Evolutionary conservation across 805 yeast genomes (phyloP).

Genomic region (Metschnikowia drakensbergensis): DNA sequence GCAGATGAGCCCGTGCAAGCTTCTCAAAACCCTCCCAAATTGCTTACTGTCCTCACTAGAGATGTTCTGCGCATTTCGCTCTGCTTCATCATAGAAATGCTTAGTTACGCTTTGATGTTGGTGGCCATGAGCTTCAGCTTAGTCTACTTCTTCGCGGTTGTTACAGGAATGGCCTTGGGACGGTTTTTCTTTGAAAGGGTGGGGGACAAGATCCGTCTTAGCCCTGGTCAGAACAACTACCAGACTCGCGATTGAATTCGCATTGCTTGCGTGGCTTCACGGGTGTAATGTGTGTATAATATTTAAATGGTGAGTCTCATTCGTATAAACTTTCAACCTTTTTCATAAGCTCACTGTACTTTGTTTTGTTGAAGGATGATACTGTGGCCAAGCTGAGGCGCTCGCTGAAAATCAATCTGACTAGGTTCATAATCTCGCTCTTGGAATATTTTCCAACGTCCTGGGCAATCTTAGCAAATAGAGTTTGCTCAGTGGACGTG

Average conservation of each 20-base stretch:
- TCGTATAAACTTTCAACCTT: constrained; percentile 20
- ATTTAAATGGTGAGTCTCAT: neutral
- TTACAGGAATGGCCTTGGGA: constrained; percentile 65
- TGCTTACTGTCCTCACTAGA: constrained; percentile 28
- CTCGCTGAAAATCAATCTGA: constrained; percentile 50
- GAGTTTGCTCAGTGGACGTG: constrained; percentile 45
- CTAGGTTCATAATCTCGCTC: constrained; percentile 48
- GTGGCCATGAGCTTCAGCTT: constrained; percentile 71
- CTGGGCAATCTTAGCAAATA: constrained; percentile 37
- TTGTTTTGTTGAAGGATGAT: constrained; percentile 35
- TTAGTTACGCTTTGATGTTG: constrained; percentile 72
- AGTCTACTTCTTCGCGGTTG: constrained; percentile 68
- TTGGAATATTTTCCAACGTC: constrained; percentile 35
- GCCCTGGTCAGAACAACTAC: constrained; percentile 23
- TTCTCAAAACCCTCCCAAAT: constrained; percentile 3
- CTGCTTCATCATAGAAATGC: constrained; percentile 58
- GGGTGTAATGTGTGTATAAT: neutral
- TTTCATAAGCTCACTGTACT: constrained; percentile 33
- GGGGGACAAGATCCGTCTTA: constrained; percentile 36
- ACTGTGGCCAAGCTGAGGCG: constrained; percentile 39
- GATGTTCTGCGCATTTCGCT: constrained; percentile 55
- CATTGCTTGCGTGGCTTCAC: neutral
- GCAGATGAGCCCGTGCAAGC: constrained; percentile 8
- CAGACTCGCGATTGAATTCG: constrained; percentile 6
- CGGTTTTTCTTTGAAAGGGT: constrained; percentile 66